Evolutionary conservation across 148 eudicot species (phyloP).

Genomic region (Fallopia convolvulus): DNA sequence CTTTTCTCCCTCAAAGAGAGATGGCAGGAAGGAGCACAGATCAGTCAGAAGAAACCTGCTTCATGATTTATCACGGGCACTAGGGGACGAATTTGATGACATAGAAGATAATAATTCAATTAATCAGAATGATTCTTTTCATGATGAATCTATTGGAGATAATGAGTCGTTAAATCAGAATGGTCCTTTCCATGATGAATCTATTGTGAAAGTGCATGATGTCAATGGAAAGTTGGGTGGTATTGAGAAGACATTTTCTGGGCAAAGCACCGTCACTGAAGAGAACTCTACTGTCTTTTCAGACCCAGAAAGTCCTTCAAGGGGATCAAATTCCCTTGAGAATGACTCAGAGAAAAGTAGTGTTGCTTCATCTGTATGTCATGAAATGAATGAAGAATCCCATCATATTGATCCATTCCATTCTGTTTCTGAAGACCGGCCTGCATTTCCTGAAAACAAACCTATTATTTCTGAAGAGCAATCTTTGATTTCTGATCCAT

Average conservation of each 20-base stretch:
- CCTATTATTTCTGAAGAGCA: not conserved
- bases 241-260: conserved; percentile 25
- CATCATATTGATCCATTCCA: not conserved
- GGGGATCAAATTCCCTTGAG: conserved; percentile 27
- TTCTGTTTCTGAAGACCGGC: not conserved
- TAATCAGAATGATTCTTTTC: conserved; percentile 18
- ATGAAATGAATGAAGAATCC: conserved; percentile 38
- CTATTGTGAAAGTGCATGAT: conserved; percentile 25
- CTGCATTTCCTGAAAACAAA: not conserved
- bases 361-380: conserved; percentile 44
- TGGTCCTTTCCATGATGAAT: conserved; percentile 13
- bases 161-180: not conserved
- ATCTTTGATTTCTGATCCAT: not conserved
- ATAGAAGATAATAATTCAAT: conserved; percentile 18
- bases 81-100: conserved; percentile 44
- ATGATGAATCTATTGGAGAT: conserved; percentile 1
- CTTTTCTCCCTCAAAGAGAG: conserved; percentile 36
- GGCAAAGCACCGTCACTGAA: conserved; percentile 38
- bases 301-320: conserved; percentile 41
- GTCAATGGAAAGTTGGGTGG: conserved; percentile 18
- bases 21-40: conserved; percentile 24
- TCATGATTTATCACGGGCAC: conserved; percentile 63
- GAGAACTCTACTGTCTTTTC: conserved; percentile 55
- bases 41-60: conserved; percentile 66
- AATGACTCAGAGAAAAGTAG: conserved; percentile 57